Base-by-base conservation (phyloP, 257 asterid species). In the Solanum dulcamara region DNA sequence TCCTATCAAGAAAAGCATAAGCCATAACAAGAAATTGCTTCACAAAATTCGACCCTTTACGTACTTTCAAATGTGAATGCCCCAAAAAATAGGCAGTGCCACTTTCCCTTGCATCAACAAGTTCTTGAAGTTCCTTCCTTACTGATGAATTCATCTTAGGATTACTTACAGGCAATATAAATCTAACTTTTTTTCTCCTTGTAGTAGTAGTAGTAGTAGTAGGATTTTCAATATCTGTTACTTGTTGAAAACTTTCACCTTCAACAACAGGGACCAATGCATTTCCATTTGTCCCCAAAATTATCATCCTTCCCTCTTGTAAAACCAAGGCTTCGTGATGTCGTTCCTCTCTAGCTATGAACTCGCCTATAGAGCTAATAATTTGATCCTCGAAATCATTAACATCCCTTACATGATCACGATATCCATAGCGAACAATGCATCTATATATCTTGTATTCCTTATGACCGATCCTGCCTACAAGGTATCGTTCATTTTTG, bases 81-180 rank as follows among this genome's bases (percentile, higher is more conserved):
- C 99, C 99, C 90, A 93, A 67, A 88, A 96, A 88, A 87, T 96
- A 95, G 4, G 99, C 98, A 1, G 97, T 92, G 66, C 99, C 98
- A 44, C 96, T 94, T 33, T 95, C 98, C 89, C 98, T 85, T 5
- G 98, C 97, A 37, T 94, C 96, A 38, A 95, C 90, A 30, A 96
- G 90, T 14, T 90, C 93, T 83, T 93, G 91, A 11, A 96, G 97
- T 55, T 95, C 99, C 84, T 88, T 88, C 46, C 98, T 88, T 24
- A 95, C 93, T 0, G 90, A 75, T 0, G 88, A 33, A 4, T 84
- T 86, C 94, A 93, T 90, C 17, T 86, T 89, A 1, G 98, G 98
- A 86, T 98, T 93, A 81, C 74, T 85, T 1, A 90, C 91, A 2
- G 98, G 96, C 83, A 96, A 66, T 74, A 81, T 75, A 84, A 96